Base-by-base conservation (phyloP, 345 rosid species). In the Ceriops zippeliana region DNA sequence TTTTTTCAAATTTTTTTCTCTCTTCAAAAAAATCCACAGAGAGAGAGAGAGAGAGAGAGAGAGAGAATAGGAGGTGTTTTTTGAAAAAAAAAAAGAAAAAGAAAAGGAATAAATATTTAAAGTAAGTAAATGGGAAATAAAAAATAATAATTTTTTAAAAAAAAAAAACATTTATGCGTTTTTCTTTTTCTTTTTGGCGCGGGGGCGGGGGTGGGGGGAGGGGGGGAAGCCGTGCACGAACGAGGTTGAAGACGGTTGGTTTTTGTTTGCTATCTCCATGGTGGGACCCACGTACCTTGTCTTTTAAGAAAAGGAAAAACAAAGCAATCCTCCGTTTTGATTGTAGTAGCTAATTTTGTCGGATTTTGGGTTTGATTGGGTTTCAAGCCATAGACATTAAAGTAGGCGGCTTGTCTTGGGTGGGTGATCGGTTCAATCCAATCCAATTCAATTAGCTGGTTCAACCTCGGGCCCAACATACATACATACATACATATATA, bases 181-280 rank as follows among this genome's bases (percentile, higher is more conserved):
- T 24, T 10, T 22, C 2, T 56, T 56, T 22, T 56, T 24, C 16
- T 8, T 24, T 56, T 10, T 56, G 30, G 30, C 30, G 26, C 4
- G 16, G 58, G 22, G 10, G 3, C 6, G 6, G 6, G 61, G 16
- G 58, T 9, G 10, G 3, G n/a, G 6, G 6, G 61, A 34, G 7
- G 56, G 59, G 76, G 34, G 70, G 76, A 61, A 73, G 66, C 30
- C 52, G 58, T 49, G 47, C n/a, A 22, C 15, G 24, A 46, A 11
- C 49, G 1, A 0, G 6, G 34, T 42, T 63, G 47, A 26, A 58
- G 49, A 51, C 30, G 16, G 26, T 24, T 24, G 26, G 26, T 32
- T 32, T 32, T 5, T 31, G 24, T 52, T 28, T 42, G 19, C 49
- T 2, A 0, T 42, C 49, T 13, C 19, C 16, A 0, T 38, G 3